Evolutionary conservation across 108 stramenopile genomes (phyloP).

Genomic region (Epipyxis sp.): DNA sequence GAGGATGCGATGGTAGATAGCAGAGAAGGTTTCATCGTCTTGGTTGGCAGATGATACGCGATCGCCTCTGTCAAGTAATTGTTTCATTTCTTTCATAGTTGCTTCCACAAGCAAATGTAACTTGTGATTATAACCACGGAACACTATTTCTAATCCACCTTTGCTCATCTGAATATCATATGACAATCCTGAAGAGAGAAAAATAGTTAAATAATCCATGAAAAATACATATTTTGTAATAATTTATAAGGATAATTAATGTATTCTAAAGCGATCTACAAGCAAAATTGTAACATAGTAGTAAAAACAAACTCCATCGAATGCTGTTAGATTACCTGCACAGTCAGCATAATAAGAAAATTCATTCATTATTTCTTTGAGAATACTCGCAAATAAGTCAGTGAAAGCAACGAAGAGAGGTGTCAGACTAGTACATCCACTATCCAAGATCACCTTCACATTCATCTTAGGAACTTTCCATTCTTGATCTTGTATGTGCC

Average conservation of each 20-base stretch:
- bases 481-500: slow-evolving; percentile 68
- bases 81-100: slow-evolving; percentile 51
- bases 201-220: too few species aligned
- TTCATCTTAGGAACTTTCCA: slow-evolving; percentile 74
- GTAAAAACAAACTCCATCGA: slow-evolving; percentile 33
- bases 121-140: slow-evolving; percentile 76
- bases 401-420: slow-evolving; percentile 36
- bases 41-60: slow-evolving; percentile 11
- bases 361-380: slow-evolving; percentile 45
- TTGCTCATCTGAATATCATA: not conserved
- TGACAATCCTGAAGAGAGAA: not conserved
- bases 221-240: not conserved
- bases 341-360: slow-evolving; percentile 45
- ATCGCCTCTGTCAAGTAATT: slow-evolving; percentile 14
- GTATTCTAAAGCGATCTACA: too few species aligned
- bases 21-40: not conserved
- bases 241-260: slow-evolving; percentile 31
- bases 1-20: slow-evolving; percentile 61
- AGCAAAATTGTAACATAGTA: too few species aligned
- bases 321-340: slow-evolving; percentile 38
- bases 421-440: slow-evolving; percentile 36
- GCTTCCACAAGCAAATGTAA: slow-evolving; percentile 59
- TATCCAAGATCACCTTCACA: slow-evolving; percentile 51
- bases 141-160: not conserved
- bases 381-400: slow-evolving; percentile 32